These are phyloP conservation scores for Naegleria fowleri DNA, from an alignment of 208 protist genomes.

Conservation along the genomic window DNA sequence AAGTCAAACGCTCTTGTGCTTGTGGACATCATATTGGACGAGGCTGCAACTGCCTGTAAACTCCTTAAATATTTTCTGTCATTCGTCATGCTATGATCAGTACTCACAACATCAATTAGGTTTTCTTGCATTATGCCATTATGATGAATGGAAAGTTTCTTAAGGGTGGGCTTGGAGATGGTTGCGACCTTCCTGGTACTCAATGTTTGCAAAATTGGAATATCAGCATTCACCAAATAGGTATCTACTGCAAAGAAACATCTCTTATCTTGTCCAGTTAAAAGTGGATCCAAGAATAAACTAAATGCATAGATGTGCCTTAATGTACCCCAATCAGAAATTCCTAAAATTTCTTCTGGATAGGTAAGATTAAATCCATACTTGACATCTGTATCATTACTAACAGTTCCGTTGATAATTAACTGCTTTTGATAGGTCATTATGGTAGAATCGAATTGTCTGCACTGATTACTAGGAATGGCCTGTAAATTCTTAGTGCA, in stretches of 20 bases:
- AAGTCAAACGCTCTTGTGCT: not conserved
- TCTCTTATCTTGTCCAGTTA: not conserved
- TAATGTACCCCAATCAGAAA: not conserved
- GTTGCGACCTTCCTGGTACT: too few species aligned
- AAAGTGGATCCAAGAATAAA: not conserved
- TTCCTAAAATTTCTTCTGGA: not conserved
- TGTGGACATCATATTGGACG: not conserved
- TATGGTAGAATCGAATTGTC: not conserved
- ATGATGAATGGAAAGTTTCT: not conserved
- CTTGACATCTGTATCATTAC: not conserved
- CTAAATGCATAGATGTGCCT: not conserved
- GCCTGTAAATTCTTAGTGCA: not conserved
- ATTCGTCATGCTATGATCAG: not conserved
- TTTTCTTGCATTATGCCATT: not conserved
- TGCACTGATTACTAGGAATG: not conserved
- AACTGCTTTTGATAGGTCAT: not conserved
- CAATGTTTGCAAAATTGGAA: not conserved
- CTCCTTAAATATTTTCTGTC: not conserved
- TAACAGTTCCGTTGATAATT: not conserved
- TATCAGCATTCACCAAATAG: not conserved
- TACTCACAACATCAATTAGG: too few species aligned
- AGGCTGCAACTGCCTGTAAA: not conserved
- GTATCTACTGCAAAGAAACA: not conserved
- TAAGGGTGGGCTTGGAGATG: too few species aligned
- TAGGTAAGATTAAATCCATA: not conserved